Evolutionary conservation across 2,329 filamentous ascomycete species (phyloP).

Genomic region (Monosporascus sp.): DNA sequence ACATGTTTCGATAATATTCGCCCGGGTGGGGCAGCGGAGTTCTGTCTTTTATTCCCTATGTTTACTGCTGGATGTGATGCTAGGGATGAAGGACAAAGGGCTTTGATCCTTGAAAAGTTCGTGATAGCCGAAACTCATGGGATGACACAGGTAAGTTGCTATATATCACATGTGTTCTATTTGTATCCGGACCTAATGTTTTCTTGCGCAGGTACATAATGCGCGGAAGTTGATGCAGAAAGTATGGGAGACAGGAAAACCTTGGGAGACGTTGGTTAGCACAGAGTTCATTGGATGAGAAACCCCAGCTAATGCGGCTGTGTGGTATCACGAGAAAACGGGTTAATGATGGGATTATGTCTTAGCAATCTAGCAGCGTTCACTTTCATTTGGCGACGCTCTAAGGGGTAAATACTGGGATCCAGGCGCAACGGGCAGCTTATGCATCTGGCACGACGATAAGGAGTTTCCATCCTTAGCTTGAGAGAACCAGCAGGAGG

Average conservation of each 20-base stretch:
- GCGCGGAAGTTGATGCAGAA: conserved; percentile 61
- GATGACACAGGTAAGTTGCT: conserved; percentile 61
- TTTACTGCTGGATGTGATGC: conserved; percentile 79
- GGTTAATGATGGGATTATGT: too few species aligned
- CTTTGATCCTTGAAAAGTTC: conserved; percentile 60
- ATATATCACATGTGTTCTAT: neutral
- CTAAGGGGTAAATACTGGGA: neutral
- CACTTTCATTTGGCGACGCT: neutral
- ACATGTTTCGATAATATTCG: conserved; percentile 56
- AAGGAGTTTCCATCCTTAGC: neutral
- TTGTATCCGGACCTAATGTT: conserved; percentile 7
- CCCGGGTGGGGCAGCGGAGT: conserved; percentile 64
- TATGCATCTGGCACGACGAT: neutral
- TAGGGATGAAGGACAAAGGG: conserved; percentile 46
- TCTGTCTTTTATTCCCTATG: conserved; percentile 71
- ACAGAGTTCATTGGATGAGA: conserved; percentile 63
- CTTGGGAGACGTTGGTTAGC: conserved; percentile 63
- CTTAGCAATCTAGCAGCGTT: neutral
- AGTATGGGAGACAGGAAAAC: conserved; percentile 61
- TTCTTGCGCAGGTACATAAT: conserved; percentile 41
- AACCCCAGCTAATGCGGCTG: neutral
- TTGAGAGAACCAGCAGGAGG: neutral
- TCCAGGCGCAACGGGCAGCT: neutral
- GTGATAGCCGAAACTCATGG: conserved; percentile 65
- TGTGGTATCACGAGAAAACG: conserved; percentile 1